Evolutionary conservation across 768 basidiomycete species (phyloP), one percentile per base, ranked within the genome.

Genomic region (Pulveroboletus sp.): DNA sequence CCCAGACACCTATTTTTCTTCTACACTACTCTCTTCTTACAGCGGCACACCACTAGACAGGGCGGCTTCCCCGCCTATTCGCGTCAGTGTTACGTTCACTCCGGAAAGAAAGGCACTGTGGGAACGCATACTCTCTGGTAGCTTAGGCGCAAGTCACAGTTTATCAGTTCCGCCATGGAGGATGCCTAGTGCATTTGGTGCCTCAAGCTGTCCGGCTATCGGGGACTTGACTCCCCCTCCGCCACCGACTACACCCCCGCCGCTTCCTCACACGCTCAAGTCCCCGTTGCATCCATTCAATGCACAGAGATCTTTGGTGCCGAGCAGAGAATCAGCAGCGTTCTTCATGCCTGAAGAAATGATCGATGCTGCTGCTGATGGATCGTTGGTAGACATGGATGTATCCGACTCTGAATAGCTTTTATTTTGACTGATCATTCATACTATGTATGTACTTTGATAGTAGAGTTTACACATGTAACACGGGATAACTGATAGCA

Each of bases 1-100:
- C 57, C 82, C 85, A 4, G 62, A 71, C 32, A 74, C 75, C 10
- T 74, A 80, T 50, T 89, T 89, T 58, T 76, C 78, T 5, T 82
- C 63, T 73, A 31, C 66, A 72, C 34, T 71, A 24, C 77, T 89
- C 14, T 78, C 79, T 5, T 44, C 78, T 2, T 85, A 81, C 59
- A 71, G 62, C 10, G 75, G 76, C 32, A 47, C 44, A 11, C 52
- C 57, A 21, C 69, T 81, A 17, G 73, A 37, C n/a, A 40, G 4
- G 33, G 25, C 33, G 1, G 12, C 72, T 4, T 63, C 68, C 17
- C 55, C 46, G 54, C 53, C 62, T 43, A 51, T 54, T 40, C 57
- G 40, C 50, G 62, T n/a, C 57, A 68, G 60, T 42, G 47, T 35
- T n/a, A 73, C 75, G 4, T 65, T 63, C 53, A 57, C 68, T 3